Evolutionary conservation across 2,329 filamentous ascomycete species (phyloP).

Genomic region (Penicillium nordicum): DNA sequence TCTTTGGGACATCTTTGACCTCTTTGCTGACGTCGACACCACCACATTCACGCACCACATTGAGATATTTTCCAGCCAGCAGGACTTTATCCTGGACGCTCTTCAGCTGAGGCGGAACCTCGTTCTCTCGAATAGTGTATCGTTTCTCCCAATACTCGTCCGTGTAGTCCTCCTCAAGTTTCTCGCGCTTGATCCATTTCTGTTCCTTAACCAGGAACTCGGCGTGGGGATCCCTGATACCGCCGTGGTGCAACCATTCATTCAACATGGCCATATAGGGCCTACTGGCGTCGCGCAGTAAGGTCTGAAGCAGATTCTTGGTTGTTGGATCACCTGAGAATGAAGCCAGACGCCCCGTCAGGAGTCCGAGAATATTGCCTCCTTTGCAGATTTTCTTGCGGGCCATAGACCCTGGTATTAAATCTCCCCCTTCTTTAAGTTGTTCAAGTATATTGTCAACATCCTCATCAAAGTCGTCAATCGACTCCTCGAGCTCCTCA

Average conservation of each 20-base stretch:
- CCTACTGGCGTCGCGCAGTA: slow-evolving; percentile 81
- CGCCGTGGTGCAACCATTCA: slow-evolving; percentile 95
- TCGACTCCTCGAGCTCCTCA: slow-evolving; percentile 63
- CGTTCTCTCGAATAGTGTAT: slow-evolving; percentile 88
- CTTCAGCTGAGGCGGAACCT: slow-evolving; percentile 88
- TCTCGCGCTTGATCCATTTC: slow-evolving; percentile 87
- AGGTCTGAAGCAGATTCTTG: slow-evolving; percentile 71
- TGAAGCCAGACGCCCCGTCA: slow-evolving; percentile 78
- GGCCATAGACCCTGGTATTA: slow-evolving; percentile 72
- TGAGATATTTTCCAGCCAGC: slow-evolving; percentile 93
- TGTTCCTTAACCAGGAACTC: slow-evolving; percentile 96
- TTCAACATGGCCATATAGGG: slow-evolving; percentile 99
- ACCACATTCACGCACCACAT: slow-evolving; percentile 94
- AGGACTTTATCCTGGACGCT: slow-evolving; percentile 91
- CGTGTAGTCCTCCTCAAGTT: slow-evolving; percentile 92
- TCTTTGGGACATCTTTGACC: slow-evolving; percentile 80
- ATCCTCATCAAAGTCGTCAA: slow-evolving; percentile 69
- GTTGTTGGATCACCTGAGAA: slow-evolving; percentile 94
- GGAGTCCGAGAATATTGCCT: slow-evolving; percentile 84
- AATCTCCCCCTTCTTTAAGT: slow-evolving; percentile 78
- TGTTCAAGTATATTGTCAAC: slow-evolving; percentile 92
- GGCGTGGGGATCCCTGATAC: slow-evolving; percentile 86
- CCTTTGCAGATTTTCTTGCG: slow-evolving; percentile 94
- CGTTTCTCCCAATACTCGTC: slow-evolving; percentile 99
- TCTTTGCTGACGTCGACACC: slow-evolving; percentile 91